Conservation (phyloP, 352 stramenopile species). For the Porosira glacialis region DNA sequence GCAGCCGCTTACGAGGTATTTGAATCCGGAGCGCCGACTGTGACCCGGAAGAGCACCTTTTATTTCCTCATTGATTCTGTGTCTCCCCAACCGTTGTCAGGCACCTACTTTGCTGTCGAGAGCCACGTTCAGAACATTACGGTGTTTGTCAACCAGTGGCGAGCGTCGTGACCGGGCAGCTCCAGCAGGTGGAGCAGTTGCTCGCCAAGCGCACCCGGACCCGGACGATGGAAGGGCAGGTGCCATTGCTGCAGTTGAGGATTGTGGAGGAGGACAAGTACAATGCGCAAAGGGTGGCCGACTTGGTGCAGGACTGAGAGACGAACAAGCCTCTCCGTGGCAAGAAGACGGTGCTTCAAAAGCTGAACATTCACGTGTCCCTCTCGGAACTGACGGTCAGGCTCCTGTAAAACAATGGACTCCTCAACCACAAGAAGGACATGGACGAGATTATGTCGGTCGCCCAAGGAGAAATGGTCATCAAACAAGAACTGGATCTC, state of each 20-base stretch:
- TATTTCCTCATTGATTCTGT: slow-evolving; percentile 68
- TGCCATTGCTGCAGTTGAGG: slow-evolving; percentile 95
- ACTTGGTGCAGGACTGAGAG: slow-evolving; percentile 82
- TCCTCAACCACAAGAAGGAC: slow-evolving; percentile 89
- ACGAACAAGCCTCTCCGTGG: slow-evolving; percentile 87
- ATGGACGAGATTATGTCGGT: slow-evolving; percentile 95
- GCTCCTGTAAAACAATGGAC: slow-evolving; percentile 94
- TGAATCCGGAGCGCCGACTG: slow-evolving; percentile 18
- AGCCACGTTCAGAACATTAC: slow-evolving; percentile 83
- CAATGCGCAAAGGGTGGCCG: slow-evolving; percentile 76
- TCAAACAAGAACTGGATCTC: slow-evolving; percentile 85
- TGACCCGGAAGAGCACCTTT: slow-evolving; percentile 47
- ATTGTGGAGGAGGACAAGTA: slow-evolving; percentile 93
- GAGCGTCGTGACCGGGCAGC: slow-evolving; percentile 93
- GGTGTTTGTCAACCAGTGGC: slow-evolving; percentile 90
- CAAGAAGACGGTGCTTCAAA: slow-evolving; percentile 96
- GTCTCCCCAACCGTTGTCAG: slow-evolving; percentile 46
- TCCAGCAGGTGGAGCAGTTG: slow-evolving; percentile 90
- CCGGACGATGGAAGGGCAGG: slow-evolving; percentile 91
- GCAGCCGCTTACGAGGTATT: slow-evolving; percentile 81
- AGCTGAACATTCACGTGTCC: slow-evolving; percentile 88
- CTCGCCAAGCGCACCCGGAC: slow-evolving; percentile 72
- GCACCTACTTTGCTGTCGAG: slow-evolving; percentile 78
- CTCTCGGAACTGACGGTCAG: slow-evolving; percentile 95
- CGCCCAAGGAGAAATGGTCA: slow-evolving; percentile 98